Evolutionary conservation across 306 rosid genomes (phyloP), one percentile per base, ranked within the genome.

Genomic region (Purshia tridentata): DNA sequence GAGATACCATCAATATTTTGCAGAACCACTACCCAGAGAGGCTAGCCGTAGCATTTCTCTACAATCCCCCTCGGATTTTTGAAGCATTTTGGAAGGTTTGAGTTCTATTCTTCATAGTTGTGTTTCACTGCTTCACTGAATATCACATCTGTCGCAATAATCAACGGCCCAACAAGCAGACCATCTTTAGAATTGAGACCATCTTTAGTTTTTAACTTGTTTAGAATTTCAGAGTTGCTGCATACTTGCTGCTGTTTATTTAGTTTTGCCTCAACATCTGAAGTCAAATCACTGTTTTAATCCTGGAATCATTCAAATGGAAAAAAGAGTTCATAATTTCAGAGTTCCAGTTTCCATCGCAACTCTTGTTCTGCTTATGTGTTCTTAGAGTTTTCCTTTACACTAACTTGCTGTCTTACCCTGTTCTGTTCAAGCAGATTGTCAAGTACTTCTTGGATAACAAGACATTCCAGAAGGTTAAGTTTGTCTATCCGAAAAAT

Each of bases 381-480:
- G 8, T 23, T 70, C 22, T 16, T 19, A 13, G 11, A 19, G 8
- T 35, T 19, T 19, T 0, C 40, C 60, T 0, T 3, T 9, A 9
- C 6, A 8, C 7, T 42, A 19, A 35, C 13, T 58, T 5, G 44
- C 10, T 48, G 13, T 46, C 15, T 71, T 76, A 11, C 35, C 14
- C 67, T 44, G 19, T 81, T 73, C 15, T 72, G 8, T 60, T 76
- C 47, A 49, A 83, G 84, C 86, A 93, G 97, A 83, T 90, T 67
- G 93, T 91, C 59, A 91, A 91, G 86, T 93, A 86, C 75, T 91
- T 93, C 80, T 76, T 93, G 91, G 97, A 91, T 56, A 75, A 75
- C 75, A 93, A 89, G 81, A 91, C 98, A 67, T 91, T 87, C 80
- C 90, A 91, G 65, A 93, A 93, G 80, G 93, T 93, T 81, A 89